phyloP scores from a whole-genome alignment of 2,329 filamentous ascomycete species.

The Ophiostoma himal-ulmi region DNA sequence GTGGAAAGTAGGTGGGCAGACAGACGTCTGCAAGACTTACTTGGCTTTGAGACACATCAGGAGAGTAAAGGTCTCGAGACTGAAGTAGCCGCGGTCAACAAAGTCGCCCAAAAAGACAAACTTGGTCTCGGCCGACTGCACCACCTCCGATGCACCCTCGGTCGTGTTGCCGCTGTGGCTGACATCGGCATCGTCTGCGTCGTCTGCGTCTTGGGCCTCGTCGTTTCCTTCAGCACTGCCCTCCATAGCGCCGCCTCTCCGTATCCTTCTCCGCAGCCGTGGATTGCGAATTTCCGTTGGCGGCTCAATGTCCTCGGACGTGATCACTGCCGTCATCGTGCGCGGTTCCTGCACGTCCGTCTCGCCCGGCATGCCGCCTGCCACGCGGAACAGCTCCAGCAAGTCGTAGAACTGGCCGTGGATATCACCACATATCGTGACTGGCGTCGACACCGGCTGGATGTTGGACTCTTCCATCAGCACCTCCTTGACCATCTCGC shows the following conservation, averaged over 20 bases:
- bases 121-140: constrained; percentile 49
- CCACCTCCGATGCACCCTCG: constrained; percentile 31
- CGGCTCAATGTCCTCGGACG: constrained; percentile 85
- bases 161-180: constrained; percentile 35
- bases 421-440: constrained; percentile 96
- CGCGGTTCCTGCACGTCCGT: constrained; percentile 62
- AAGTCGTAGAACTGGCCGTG: constrained; percentile 99
- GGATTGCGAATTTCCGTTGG: constrained; percentile 83
- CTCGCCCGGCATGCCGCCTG: constrained; percentile 92
- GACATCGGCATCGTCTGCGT: constrained; percentile 14
- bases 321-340: constrained; percentile 69
- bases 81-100: constrained; percentile 95
- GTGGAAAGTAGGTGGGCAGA: neutral
- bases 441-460: constrained; percentile 91
- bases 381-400: constrained; percentile 91
- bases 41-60: constrained; percentile 87
- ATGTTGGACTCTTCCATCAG: constrained; percentile 99
- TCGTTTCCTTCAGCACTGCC: constrained; percentile 35
- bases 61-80: constrained; percentile 93
- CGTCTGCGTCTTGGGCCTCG: neutral
- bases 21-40: constrained; percentile 32
- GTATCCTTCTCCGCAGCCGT: constrained; percentile 80
- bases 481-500: constrained; percentile 97
- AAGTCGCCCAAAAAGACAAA: constrained; percentile 76
- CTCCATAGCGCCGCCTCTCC: constrained; percentile 43